Evolutionary conservation across 75 land plant species (phyloP).

Genomic region (Pinus albicaulis): DNA sequence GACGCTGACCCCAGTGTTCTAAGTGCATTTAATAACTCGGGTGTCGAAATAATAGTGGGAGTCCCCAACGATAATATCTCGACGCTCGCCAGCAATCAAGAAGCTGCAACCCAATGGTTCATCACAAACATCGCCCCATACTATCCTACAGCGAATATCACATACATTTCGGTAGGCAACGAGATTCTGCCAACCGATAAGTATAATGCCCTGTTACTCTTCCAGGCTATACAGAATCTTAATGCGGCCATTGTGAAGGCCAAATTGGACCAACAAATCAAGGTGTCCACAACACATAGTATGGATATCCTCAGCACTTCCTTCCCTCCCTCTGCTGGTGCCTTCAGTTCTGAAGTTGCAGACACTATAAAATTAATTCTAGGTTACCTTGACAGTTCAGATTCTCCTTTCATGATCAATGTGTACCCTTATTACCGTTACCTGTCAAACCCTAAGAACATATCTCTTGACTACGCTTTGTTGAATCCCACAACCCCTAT

Average conservation of each 20-base stretch:
- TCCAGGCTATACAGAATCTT: conserved; percentile 39
- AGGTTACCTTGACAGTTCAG: conserved; percentile 6
- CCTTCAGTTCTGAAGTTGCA: conserved; percentile 8
- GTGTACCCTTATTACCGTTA: conserved; percentile 48
- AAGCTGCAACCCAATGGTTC: conserved; percentile 30
- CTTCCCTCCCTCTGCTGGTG: conserved; percentile 33
- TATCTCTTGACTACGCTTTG: conserved; percentile 25
- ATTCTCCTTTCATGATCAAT: conserved; percentile 34
- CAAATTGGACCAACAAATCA: conserved; percentile 14
- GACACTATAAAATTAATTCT: conserved; percentile 12
- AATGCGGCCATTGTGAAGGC: conserved; percentile 7
- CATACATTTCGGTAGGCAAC: conserved; percentile 23
- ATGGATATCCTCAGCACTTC: conserved; percentile 13
- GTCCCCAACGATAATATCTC: conserved; percentile 25
- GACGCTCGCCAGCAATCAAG: conserved; percentile 12
- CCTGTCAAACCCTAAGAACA: conserved; percentile 13
- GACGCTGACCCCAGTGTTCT: conserved; percentile 20
- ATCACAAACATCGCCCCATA: background rate
- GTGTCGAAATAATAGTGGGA: conserved; percentile 21
- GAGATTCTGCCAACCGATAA: conserved; percentile 19
- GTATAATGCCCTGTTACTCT: background rate
- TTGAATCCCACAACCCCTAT: background rate
- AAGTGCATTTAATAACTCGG: conserved; percentile 15
- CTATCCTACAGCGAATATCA: conserved; percentile 15
- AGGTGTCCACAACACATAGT: conserved; percentile 25